These are phyloP conservation scores for Solioccasus polychromus DNA, from an alignment of 768 basidiomycete genomes.

Conservation along the genomic window DNA sequence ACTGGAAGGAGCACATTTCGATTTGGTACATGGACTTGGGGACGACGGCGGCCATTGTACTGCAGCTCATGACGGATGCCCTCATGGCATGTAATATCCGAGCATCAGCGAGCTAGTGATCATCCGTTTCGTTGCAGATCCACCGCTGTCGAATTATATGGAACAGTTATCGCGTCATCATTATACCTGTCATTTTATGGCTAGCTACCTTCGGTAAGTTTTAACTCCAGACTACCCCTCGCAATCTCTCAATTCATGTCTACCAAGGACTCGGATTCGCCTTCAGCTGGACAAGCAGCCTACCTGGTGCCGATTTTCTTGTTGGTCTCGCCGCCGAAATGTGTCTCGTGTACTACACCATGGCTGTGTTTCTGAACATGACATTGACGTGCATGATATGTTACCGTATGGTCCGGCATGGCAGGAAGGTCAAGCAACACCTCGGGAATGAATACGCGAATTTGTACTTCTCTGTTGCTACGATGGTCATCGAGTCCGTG, in stretches of 20 bases:
- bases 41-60: constrained; percentile 19
- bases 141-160: constrained; percentile 39
- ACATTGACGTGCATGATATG: constrained; percentile 23
- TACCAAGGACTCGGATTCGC: constrained; percentile 18
- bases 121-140: constrained; percentile 29
- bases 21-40: constrained; percentile 30
- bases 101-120: neutral
- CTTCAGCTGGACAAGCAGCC: constrained; percentile 8
- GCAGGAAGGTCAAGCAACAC: neutral
- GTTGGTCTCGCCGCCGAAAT: constrained; percentile 7
- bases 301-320: constrained; percentile 19
- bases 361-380: constrained; percentile 15
- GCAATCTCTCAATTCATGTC: neutral
- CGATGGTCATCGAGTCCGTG: constrained; percentile 22
- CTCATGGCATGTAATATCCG: constrained; percentile 14
- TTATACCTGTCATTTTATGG: constrained; percentile 24
- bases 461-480: constrained; percentile 12
- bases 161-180: constrained; percentile 12
- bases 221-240: no score
- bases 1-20: constrained; percentile 23
- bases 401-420: constrained; percentile 15
- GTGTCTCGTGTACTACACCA: constrained; percentile 16
- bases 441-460: constrained; percentile 19
- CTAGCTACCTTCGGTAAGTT: constrained; percentile 18
- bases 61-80: constrained; percentile 37